A percentile compares a stretch with the other conserved stretches of the same genome.
Conservation (phyloP, 2,329 filamentous ascomycete genomes). For the Fusarium cicatricum region DNA sequence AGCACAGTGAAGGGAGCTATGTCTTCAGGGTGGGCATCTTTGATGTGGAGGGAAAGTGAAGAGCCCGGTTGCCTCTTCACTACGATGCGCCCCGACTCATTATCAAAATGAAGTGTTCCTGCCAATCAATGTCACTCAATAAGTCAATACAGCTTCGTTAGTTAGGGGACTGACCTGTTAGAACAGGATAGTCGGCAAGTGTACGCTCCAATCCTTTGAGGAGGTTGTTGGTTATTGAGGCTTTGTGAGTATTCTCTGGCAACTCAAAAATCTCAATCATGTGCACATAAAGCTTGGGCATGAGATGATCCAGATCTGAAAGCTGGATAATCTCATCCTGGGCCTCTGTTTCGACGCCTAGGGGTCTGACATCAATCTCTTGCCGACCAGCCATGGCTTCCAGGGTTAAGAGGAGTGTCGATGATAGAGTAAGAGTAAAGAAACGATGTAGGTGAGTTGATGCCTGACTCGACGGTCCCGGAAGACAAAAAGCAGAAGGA, state of each 20-base stretch:
- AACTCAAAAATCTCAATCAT: slow-evolving; percentile 22
- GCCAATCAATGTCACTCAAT: not conserved
- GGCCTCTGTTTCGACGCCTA: too few relatives aligned
- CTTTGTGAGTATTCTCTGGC: not conserved
- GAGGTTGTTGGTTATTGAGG: slow-evolving; percentile 4
- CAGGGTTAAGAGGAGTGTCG: too few relatives aligned
- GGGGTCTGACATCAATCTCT: too few relatives aligned
- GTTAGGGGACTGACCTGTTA: slow-evolving; percentile 3
- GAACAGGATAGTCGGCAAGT: slow-evolving; percentile 10
- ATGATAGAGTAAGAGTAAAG: too few relatives aligned
- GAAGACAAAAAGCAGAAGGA: too few relatives aligned
- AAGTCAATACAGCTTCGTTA: not conserved
- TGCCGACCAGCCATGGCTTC: too few relatives aligned
- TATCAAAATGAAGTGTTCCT: slow-evolving; percentile 13
- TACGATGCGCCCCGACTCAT: slow-evolving; percentile 1
- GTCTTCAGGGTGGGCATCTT: not conserved
- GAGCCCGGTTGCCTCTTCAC: slow-evolving; percentile 13
- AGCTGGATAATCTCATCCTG: not conserved
- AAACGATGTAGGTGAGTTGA: too few relatives aligned
- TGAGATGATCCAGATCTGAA: slow-evolving; percentile 22
- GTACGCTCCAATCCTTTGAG: slow-evolving; percentile 9
- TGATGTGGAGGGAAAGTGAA: slow-evolving; percentile 7
- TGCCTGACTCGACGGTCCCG: too few relatives aligned
- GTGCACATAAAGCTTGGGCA: slow-evolving; percentile 29
- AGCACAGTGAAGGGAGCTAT: not conserved